These are phyloP conservation scores for Gremmenia infestans DNA, from an alignment of 2,329 filamentous ascomycete genomes.

Conservation along the genomic window DNA sequence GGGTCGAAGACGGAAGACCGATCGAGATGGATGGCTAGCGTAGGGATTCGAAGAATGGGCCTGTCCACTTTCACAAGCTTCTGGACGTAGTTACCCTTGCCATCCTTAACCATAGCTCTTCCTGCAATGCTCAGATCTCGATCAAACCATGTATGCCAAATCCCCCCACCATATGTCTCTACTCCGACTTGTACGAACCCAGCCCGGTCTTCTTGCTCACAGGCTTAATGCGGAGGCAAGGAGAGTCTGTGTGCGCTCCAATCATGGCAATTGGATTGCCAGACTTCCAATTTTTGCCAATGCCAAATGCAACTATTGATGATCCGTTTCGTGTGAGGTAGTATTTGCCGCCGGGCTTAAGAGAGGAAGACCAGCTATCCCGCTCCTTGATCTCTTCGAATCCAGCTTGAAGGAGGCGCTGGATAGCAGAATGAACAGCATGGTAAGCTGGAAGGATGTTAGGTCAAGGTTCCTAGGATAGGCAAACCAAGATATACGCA, in stretches of 20 bases:
- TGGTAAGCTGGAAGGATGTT: slow-evolving; percentile 69
- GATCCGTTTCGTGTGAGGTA: slow-evolving; percentile 92
- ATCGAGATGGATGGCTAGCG: slow-evolving; percentile 89
- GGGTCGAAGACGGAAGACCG: slow-evolving; percentile 81
- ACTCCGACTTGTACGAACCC: slow-evolving; percentile 94
- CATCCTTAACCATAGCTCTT: slow-evolving; percentile 73
- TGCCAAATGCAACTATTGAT: slow-evolving; percentile 86
- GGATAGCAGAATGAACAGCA: slow-evolving; percentile 74
- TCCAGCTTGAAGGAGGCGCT: slow-evolving; percentile 73
- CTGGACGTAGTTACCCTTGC: slow-evolving; percentile 69
- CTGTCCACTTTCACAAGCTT: slow-evolving; percentile 86
- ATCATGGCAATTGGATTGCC: slow-evolving; percentile 91
- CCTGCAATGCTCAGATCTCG: slow-evolving; percentile 88
- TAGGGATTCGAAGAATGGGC: slow-evolving; percentile 87
- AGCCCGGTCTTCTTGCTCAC: slow-evolving; percentile 83
- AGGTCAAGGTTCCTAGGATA: background rate
- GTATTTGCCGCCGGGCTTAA: slow-evolving; percentile 88
- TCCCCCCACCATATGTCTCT: slow-evolving; percentile 92
- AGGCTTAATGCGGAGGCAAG: slow-evolving; percentile 86
- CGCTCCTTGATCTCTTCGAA: slow-evolving; percentile 88
- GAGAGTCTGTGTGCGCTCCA: slow-evolving; percentile 93
- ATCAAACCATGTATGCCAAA: slow-evolving; percentile 99
- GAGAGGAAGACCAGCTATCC: slow-evolving; percentile 76
- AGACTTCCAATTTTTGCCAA: slow-evolving; percentile 85
- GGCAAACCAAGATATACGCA: slow-evolving; percentile 40